Evolutionary conservation across 2,329 filamentous ascomycete species (phyloP), one percentile per base, ranked within the genome.

Genomic region (Sporothrix curviconia): DNA sequence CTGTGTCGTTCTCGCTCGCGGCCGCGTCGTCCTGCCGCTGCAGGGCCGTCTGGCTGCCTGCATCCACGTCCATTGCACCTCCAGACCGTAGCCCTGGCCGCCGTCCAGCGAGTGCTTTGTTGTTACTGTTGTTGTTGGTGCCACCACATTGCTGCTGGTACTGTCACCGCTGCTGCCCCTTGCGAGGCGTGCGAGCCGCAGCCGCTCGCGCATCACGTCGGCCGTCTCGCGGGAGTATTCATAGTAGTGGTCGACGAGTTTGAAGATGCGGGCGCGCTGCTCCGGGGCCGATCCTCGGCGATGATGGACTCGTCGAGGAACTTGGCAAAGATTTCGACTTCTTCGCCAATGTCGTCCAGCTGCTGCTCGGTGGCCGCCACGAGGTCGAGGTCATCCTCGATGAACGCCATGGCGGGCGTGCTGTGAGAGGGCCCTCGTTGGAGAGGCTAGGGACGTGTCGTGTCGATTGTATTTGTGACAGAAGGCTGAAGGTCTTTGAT

Each of bases 271-370:
- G 47, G 81, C 79, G 67, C 83, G 82, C 67, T 80, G 78, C 59
- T 87, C 82, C 30, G 78, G 69, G 62, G 72, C 61, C 60, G 75
- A 67, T 62, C 77, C 71, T 63, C 75, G 66, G 65, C 65, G 70
- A 78, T 64, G 66, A 85, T 72, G 63, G 91, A 92, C 56, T 84
- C 80, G 72, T 96, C 92, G 22, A 96, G 79, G 53, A 83, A 82
- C 67, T 88, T 86, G 37, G 92, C 91, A 68, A 96, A 96, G 44
- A 84, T 80, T 72, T 96, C 90, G 59, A 95, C 89, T 71, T 96
- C 90, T 61, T 85, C 83, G 52, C 88, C 87, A 32, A 89, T 84
- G 43, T 82, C 79, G 43, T 36, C 49, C 5, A 56, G 8, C 15
- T 47, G 47, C 17, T 34, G 17, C 15, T 46, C 51, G 24, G 22